phyloP scores from a whole-genome alignment of 2,329 filamentous ascomycete genomes.

The Diaporthe citrichinensis region DNA sequence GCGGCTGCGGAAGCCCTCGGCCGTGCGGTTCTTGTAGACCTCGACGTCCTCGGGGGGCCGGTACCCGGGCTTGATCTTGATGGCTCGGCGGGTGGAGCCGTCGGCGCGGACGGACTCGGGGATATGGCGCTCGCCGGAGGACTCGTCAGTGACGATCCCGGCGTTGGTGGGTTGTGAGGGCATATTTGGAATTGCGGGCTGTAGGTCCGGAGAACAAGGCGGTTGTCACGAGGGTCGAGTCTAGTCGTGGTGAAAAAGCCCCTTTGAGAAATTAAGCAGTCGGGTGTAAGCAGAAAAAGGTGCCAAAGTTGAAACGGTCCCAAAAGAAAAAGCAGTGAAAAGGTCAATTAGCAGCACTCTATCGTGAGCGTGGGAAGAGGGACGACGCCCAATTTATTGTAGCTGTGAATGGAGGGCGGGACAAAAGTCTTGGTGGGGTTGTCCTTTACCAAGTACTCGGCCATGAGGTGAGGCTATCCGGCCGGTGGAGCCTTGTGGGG shows the following conservation, averaged over 20 bases:
- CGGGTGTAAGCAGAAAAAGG: too few relatives aligned
- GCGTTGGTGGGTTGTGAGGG: conserved; percentile 70
- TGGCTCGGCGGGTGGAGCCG: conserved; percentile 92
- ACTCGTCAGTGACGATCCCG: conserved; percentile 82
- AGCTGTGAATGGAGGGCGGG: conserved; percentile 3
- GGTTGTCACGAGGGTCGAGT: neutral
- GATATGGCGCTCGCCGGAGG: conserved; percentile 87
- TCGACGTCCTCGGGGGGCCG: conserved; percentile 95
- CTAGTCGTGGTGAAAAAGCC: neutral
- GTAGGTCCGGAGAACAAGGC: neutral
- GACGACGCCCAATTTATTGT: conserved; percentile 11
- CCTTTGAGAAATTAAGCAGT: neutral
- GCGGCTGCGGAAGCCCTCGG: conserved; percentile 86
- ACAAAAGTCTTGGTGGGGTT: conserved; percentile 32
- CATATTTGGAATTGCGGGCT: conserved; percentile 51
- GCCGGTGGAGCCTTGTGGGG: conserved; percentile 34
- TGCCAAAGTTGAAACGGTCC: neutral
- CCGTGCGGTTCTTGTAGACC: conserved; percentile 93
- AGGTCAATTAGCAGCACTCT: neutral
- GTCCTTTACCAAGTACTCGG: neutral
- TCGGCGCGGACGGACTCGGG: conserved; percentile 89
- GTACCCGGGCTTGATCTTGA: conserved; percentile 94
- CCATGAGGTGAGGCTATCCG: neutral
- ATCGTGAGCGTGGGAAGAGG: neutral
- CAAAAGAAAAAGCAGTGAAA: neutral